Evolutionary conservation across 306 rosid species (phyloP).

Genomic region (Vicia faba): DNA sequence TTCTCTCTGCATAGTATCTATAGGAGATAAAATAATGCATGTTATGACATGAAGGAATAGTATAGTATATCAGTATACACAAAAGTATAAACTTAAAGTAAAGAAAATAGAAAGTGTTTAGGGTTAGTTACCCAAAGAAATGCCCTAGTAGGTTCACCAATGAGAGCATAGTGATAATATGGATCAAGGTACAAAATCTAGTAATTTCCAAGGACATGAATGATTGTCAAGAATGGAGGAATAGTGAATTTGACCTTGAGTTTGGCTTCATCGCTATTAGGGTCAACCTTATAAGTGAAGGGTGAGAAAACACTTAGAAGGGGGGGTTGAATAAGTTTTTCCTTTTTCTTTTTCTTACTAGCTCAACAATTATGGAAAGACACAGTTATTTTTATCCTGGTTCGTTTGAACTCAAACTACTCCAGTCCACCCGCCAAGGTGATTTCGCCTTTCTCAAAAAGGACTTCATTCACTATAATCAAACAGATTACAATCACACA

Average conservation of each 20-base stretch:
- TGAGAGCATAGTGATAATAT: constrained; percentile 66
- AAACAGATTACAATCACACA: too few species aligned
- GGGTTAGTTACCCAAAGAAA: constrained; percentile 71
- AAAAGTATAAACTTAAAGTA: too few species aligned
- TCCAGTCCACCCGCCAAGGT: too few species aligned
- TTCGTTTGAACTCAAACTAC: too few species aligned
- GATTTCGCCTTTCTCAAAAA: too few species aligned
- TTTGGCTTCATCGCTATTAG: constrained; percentile 28
- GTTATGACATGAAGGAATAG: not conserved
- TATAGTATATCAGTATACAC: too few species aligned
- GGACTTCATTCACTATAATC: too few species aligned
- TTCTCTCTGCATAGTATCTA: constrained; percentile 66
- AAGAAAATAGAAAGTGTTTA: not conserved
- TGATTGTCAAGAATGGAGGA: not conserved
- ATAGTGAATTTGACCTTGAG: not conserved
- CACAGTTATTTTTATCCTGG: too few species aligned
- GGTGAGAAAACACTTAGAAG: too few species aligned
- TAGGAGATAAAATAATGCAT: not conserved
- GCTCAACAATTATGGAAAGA: too few species aligned
- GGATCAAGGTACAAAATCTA: constrained; percentile 45
- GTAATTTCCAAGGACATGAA: not conserved
- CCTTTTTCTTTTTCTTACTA: too few species aligned
- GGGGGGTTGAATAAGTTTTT: too few species aligned
- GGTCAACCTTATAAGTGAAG: constrained; percentile 69
- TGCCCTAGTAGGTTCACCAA: constrained; percentile 70